Evolutionary conservation across 2,329 filamentous ascomycete species (phyloP), one percentile per base, ranked within the genome.

Genomic region (Apiospora arundinis): DNA sequence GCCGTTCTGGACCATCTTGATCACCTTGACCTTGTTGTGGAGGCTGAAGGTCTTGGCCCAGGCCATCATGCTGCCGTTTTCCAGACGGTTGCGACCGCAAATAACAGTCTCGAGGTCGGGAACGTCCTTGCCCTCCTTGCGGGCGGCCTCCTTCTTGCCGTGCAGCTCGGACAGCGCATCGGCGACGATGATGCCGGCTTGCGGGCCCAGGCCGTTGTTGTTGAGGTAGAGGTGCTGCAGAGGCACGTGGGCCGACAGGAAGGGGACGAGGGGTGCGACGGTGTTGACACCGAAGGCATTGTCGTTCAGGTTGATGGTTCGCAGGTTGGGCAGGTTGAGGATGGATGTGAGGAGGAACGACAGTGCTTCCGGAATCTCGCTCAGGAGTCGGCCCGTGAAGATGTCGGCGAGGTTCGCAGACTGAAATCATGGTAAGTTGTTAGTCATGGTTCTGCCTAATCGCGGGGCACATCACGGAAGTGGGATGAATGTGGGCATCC

Each of bases 1-100:
- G 69, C 96, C 96, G 81, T 99, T 98, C 83, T 98, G 96, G 37
- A 97, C 94, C 96, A 99, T 98, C 87, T 95, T 97, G 76, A 99
- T 90, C 72, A 91, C 91, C 83, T 92, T 93, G 74, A 99, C 89
- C 71, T 92, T 92, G 75, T 89, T 91, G 80, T 98, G 94, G 71
- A 95, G 91, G 77, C 91, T 90, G 82, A 94, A 98, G 0, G 94
- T 89, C 81, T 92, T 93, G 56, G 95, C 95, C 96, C 96, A 99
- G 0, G 95, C 95, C 18, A 90, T 90, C 96, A 99, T 99, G 80
- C 92, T 96, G 76, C 95, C 96, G 78, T 95, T 97, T 85, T 99
- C 96, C 68, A 99, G 88, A 75, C 96, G 89, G 85, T 99, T 99
- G 75, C 96, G 93, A 56, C 96, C 96, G 82, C 96, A 99, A 79